phyloP scores from a whole-genome alignment of 768 basidiomycete species.

The Stropharia rugosoannulata region DNA sequence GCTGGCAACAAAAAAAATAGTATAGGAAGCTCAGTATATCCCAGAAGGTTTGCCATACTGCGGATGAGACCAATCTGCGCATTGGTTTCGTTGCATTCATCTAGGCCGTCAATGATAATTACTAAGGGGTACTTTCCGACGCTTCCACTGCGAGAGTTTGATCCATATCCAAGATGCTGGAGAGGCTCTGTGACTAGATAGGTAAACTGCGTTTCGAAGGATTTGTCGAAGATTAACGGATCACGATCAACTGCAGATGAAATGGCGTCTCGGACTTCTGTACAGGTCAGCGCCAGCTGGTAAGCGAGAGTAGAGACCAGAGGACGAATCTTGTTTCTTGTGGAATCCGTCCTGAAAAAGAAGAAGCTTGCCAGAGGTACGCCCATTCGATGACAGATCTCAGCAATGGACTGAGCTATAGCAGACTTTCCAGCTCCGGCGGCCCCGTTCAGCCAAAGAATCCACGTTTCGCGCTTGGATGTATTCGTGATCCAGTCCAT shows the following conservation, averaged over 20 bases:
- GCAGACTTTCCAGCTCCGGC: slow-evolving; percentile 16
- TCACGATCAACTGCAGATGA: background rate
- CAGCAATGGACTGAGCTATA: slow-evolving; percentile 10
- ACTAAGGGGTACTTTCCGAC: background rate
- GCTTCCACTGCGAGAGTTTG: background rate
- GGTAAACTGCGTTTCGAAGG: slow-evolving; percentile 1
- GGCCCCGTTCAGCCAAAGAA: slow-evolving; percentile 13
- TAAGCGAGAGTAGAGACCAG: slow-evolving; percentile 8
- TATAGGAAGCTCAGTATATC: background rate
- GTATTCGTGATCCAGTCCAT: slow-evolving; percentile 4
- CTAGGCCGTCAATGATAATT: slow-evolving; percentile 17
- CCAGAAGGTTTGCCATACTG: background rate
- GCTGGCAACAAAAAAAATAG: slow-evolving; percentile 11
- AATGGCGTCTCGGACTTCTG: background rate
- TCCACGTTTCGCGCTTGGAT: background rate
- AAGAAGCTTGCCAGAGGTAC: slow-evolving; percentile 7
- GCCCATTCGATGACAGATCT: background rate
- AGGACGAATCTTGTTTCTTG: background rate
- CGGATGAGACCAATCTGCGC: background rate
- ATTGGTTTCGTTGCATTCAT: slow-evolving; percentile 17
- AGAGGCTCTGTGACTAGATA: slow-evolving; percentile 5
- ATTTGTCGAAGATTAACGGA: slow-evolving; percentile 7
- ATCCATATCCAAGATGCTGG: too few relatives aligned
- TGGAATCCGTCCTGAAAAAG: slow-evolving; percentile 5
- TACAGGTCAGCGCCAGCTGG: background rate